Base-by-base conservation (phyloP, 208 protist species). In the Herpetomonas samuelpessoai region DNA sequence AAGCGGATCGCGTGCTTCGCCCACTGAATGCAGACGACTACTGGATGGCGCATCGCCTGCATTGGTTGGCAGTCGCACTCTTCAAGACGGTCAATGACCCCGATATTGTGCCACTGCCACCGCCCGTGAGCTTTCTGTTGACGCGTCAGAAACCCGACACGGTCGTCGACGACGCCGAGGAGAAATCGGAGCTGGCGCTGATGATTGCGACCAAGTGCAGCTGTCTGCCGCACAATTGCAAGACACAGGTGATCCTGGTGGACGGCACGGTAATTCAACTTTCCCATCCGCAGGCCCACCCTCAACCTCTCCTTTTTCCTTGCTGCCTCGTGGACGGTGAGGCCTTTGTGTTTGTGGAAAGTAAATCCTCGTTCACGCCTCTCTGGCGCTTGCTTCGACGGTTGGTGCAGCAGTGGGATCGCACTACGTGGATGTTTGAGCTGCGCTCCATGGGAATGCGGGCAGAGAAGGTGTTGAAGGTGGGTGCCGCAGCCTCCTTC, bases 181-280 rank as follows among this genome's bases (percentile, higher is more conserved):
- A 79, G 58, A 72, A 83, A 54, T 68, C 57, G 48, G 76, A 87
- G 39, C 70, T 87, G 28, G 65, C 64, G 0, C 46, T 87, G 22
- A 50, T 68, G 10, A 62, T 83, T 21, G 80, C 76, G 14, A 83
- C 76, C 52, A 74, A 76, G 67, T 78, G 65, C 69, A 83, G 76
- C 54, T 87, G 74, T 65, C 68, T 87, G 14, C 80, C 80, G 0
- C 65, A 71, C 41, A 65, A 68, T 39, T 55, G 63, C 28, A 57
- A 72, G 31, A 66, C 83, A 41, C 50, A 49, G 53, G 63, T 87
- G 10, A 62, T 58, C 26, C 57, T 80, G 46, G 51, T 67, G 29
- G 30, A 57, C 18, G 38, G 41, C 35, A 74, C 64, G 35, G 54
- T 35, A 2, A 48, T 86, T 18, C 47, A 62, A 51, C 63, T 86